Evolutionary conservation across 225 moss, liverwort and hornwort species (phyloP), one percentile per base, ranked within the genome.

Genomic region (Rhytidiadelphus loreus): DNA sequence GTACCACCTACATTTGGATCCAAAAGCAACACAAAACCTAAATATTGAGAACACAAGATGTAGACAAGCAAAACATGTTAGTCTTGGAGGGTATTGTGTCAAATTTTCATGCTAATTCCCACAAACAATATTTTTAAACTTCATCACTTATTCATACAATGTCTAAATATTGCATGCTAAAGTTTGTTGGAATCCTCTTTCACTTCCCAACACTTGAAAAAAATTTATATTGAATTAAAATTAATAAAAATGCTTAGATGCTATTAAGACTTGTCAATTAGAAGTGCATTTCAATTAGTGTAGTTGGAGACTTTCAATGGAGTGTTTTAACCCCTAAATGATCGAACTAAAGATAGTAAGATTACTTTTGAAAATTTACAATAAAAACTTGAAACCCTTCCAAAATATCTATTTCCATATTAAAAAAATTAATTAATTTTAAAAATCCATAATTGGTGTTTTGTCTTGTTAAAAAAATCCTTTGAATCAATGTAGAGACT

Each of bases 121-220:
- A 17, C 3, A 78, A 57, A 39, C 4, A 58, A 28, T 12, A 57
- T 1, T 79, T 52, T 57, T 4, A 57, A 57, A 57, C 4, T 28
- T 79, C 28, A 39, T n/a, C 23, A 23, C 35, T 77, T 35, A 23
- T 77, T 77, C 5, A 16, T n/a, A 37, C 9, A 6, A 37, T 78
- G 39, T 18, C 5, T 6, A 58, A 39, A 12, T 39, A 39, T 39
- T 39, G 18, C 18, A 39, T 11, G 3, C 7, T 12, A 4, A 79
- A 57, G 12, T 39, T 0, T 0, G 3, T 28, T 79, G 28, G 0
- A 39, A 17, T 18, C 7, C 1, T 58, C 5, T 57, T n/a, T 57
- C 11, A 39, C 16, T 39, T 79, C 7, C 2, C 11, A n/a, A 11
- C n/a, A 6, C 3, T 50, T 5, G 26, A 16, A 56, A 12, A n/a